phyloP scores from a whole-genome alignment of 2,329 filamentous ascomycete species.

The Pseudocercospora macadamiae region DNA sequence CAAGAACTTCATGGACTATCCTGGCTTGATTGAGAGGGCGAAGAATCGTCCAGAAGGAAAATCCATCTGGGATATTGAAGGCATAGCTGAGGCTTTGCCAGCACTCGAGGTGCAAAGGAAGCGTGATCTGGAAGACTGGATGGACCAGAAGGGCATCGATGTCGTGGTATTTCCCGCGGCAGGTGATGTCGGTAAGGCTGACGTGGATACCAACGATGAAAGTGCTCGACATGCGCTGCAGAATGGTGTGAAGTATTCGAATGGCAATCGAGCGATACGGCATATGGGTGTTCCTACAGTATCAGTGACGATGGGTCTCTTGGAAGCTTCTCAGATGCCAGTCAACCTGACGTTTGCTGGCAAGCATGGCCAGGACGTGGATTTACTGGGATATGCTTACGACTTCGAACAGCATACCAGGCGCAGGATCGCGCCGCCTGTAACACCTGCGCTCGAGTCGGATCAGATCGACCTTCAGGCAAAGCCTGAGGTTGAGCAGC shows the following conservation, averaged over 20 bases:
- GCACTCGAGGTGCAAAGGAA: slow-evolving; percentile 55
- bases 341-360: slow-evolving; percentile 58
- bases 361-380: slow-evolving; percentile 51
- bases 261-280: slow-evolving; percentile 57
- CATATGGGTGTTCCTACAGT: slow-evolving; percentile 60
- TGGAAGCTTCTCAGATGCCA: slow-evolving; percentile 53
- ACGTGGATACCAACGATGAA: slow-evolving; percentile 48
- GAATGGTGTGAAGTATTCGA: slow-evolving; percentile 58
- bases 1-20: slow-evolving; percentile 46
- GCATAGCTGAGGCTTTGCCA: slow-evolving; percentile 47
- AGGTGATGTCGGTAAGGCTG: slow-evolving; percentile 54
- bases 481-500: background rate
- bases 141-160: slow-evolving; percentile 48
- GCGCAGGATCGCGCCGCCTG: slow-evolving; percentile 28
- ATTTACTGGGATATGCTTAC: slow-evolving; percentile 35
- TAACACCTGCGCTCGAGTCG: slow-evolving; percentile 30
- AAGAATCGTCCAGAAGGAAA: slow-evolving; percentile 31
- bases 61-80: slow-evolving; percentile 47
- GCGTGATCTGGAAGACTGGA: slow-evolving; percentile 56
- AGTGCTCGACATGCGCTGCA: slow-evolving; percentile 45
- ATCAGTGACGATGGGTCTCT: slow-evolving; percentile 57
- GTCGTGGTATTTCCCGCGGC: slow-evolving; percentile 54
- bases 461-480: slow-evolving; percentile 20
- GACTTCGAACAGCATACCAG: slow-evolving; percentile 33
- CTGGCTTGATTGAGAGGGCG: slow-evolving; percentile 36